Evolutionary conservation across 257 asterid species (phyloP), one percentile per base, ranked within the genome.

Genomic region (Nicotiana obtusifolia): DNA sequence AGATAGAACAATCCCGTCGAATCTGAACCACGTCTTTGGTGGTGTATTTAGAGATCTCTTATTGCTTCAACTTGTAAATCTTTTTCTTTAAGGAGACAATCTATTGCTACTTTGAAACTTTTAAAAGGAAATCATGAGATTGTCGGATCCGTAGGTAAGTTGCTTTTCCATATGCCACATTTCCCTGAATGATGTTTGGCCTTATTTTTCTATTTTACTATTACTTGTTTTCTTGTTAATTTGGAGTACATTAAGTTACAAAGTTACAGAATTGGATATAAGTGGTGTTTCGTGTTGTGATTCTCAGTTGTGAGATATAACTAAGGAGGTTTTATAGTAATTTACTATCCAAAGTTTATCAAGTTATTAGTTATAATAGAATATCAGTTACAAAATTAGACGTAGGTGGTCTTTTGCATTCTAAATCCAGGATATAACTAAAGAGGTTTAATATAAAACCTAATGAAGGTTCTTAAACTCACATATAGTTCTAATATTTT

Each of bases 51-150:
- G 19, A 16, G 16, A 81, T 35, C 82, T 80, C 79, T 59, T 52
- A 52, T 88, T 87, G 91, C 91, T 90, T 88, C 90, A 91, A 87
- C 85, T 89, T 89, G 89, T 88, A 83, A 87, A 81, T 87, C 64
- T 78, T 78, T 52, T 77, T 69, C 3, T 49, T 37, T 82, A 69
- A 81, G 54, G 67, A 76, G 75, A 82, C 80, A 83, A 76, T 88
- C 80, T 59, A 90, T 87, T 88, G 85, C 87, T 80, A 77, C 84
- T 88, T 90, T 90, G 90, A 91, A 89, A 84, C 15, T 84, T 81
- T 73, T 62, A 33, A 86, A 85, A 82, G 81, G 81, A 76, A 87
- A 91, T 93, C 90, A 93, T 90, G 83, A 90, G 90, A 28, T 82
- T 90, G 89, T 86, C 88, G 89, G 86, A 76, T 75, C 87, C 84